phyloP scores from a whole-genome alignment of 306 rosid genomes.

The Cucumis cinereus region DNA sequence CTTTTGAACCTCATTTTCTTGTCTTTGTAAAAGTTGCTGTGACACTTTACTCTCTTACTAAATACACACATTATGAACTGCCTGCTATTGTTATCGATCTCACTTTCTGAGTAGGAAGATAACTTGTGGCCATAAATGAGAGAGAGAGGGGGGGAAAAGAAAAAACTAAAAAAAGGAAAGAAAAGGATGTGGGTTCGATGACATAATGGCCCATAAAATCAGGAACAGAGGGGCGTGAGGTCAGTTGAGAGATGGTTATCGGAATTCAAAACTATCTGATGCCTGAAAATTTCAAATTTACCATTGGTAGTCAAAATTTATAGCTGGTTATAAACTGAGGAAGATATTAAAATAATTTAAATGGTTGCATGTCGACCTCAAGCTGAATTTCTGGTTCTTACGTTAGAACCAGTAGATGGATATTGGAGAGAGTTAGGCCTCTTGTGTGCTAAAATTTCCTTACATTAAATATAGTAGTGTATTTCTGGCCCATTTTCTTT shows the following conservation, averaged over 20 bases:
- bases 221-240: background rate
- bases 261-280: background rate
- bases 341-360: background rate
- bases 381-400: background rate
- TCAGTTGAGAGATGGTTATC: background rate
- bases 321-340: background rate
- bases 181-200: background rate
- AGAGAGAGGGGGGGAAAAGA: background rate
- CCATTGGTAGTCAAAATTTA: background rate
- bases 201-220: background rate
- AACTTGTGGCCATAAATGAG: background rate
- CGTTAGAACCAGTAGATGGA: background rate
- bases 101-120: background rate
- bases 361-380: background rate
- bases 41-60: too few relatives aligned
- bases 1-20: background rate
- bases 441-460: background rate
- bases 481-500: background rate
- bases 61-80: background rate
- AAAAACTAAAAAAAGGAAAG: background rate
- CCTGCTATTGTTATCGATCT: background rate
- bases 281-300: background rate
- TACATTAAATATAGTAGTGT: background rate
- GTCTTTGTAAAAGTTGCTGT: too few relatives aligned
- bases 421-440: background rate